A percentile compares a stretch with the other conserved stretches of the same genome.
These are phyloP conservation scores for Gastrolobium bilobum DNA, from an alignment of 306 rosid species.

Conservation along the genomic window DNA sequence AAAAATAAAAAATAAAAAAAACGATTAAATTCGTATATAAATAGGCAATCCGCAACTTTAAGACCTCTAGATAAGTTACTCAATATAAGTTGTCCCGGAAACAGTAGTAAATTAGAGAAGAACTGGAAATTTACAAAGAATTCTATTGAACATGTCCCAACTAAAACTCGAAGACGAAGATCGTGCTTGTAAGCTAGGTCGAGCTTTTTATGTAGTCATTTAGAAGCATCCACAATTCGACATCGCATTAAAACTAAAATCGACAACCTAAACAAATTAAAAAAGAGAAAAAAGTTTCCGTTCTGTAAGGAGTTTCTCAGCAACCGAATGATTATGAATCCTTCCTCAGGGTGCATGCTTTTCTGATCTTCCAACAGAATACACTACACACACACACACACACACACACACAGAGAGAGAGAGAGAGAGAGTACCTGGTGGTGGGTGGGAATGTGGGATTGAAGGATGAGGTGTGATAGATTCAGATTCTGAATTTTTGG, in stretches of 20 bases:
- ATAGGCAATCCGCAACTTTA: not conserved
- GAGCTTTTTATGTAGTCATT: not conserved
- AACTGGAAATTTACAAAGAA: not conserved
- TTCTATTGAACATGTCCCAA: not conserved
- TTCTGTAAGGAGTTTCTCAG: not conserved
- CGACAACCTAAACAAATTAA: not conserved
- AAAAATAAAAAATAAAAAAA: not conserved
- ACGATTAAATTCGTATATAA: not conserved
- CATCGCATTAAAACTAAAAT: not conserved
- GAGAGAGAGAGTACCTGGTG: slow-evolving; percentile 51
- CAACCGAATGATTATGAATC: slow-evolving; percentile 6
- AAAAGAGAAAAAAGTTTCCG: not conserved
- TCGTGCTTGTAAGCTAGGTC: not conserved
- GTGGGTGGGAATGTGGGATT: slow-evolving; percentile 3
- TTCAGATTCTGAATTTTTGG: slow-evolving; percentile 1
- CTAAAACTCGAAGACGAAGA: slow-evolving; percentile 1
- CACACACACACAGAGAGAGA: not conserved
- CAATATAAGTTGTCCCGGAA: not conserved
- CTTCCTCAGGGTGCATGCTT: not conserved
- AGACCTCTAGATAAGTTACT: not conserved
- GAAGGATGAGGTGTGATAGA: not conserved
- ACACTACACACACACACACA: not conserved
- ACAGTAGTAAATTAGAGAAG: not conserved
- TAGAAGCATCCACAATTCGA: not conserved
- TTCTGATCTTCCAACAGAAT: slow-evolving; percentile 21